These are phyloP conservation scores for Chrysoporthe puriensis DNA, from an alignment of 2,329 filamentous ascomycete species.

Conservation along the genomic window DNA sequence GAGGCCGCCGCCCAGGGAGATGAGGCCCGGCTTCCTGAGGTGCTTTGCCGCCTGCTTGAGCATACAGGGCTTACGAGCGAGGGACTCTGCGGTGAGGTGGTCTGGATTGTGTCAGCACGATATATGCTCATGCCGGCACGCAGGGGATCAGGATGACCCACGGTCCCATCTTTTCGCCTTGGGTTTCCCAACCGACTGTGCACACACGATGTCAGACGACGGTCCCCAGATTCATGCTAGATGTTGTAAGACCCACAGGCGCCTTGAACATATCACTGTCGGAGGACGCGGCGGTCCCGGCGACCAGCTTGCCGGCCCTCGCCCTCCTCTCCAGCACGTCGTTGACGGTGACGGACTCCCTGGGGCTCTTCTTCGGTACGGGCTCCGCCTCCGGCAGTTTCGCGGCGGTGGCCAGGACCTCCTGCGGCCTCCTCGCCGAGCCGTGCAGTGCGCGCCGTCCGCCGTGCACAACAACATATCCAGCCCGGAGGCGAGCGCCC, in stretches of 20 bases:
- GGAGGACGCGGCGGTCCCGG: slow-evolving; percentile 75
- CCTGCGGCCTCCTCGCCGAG: slow-evolving; percentile 19
- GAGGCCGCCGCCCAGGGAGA: slow-evolving; percentile 90
- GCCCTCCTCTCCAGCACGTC: slow-evolving; percentile 69
- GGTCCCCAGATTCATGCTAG: background rate
- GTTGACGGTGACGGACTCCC: slow-evolving; percentile 57
- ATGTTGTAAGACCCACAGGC: slow-evolving; percentile 51
- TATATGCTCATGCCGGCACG: background rate
- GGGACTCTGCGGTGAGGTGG: slow-evolving; percentile 66
- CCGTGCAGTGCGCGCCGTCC: slow-evolving; percentile 22
- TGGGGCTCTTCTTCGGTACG: slow-evolving; percentile 19
- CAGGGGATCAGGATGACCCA: slow-evolving; percentile 52
- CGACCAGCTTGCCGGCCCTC: slow-evolving; percentile 73
- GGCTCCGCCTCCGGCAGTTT: slow-evolving; percentile 35
- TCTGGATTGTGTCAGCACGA: slow-evolving; percentile 40
- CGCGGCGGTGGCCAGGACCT: slow-evolving; percentile 27
- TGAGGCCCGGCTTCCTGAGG: slow-evolving; percentile 79
- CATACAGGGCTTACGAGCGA: slow-evolving; percentile 65
- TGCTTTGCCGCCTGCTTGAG: slow-evolving; percentile 82
- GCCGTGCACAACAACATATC: background rate
- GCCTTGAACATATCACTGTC: slow-evolving; percentile 86
- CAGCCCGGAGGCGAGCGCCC: background rate
- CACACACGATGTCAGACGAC: background rate
- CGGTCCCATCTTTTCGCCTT: slow-evolving; percentile 84
- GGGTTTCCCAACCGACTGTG: slow-evolving; percentile 59